Evolutionary conservation across 371 early-diverging fungal species (phyloP).

Genomic region (Mortierella sp.): DNA sequence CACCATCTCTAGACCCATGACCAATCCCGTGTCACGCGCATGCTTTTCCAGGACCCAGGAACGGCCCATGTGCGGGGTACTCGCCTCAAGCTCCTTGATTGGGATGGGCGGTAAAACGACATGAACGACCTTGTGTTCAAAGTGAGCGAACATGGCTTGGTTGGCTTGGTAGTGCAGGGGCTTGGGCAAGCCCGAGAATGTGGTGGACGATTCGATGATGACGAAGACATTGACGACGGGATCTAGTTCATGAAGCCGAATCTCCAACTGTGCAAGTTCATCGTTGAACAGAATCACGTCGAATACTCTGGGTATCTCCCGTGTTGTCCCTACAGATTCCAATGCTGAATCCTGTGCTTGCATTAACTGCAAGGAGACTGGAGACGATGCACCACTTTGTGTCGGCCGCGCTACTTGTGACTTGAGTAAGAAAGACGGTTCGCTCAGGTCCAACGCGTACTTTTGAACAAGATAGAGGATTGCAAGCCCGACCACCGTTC

Average conservation of each 20-base stretch:
- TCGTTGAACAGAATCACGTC: slow-evolving; percentile 23
- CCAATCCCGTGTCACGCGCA: slow-evolving; percentile 9
- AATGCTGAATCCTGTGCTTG: too few species aligned
- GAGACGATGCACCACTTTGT: too few species aligned
- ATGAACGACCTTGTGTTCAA: slow-evolving; percentile 11
- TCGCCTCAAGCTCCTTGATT: neutral
- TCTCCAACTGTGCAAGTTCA: slow-evolving; percentile 16
- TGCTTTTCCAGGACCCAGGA: slow-evolving; percentile 3
- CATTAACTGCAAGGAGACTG: too few species aligned
- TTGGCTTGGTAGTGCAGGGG: slow-evolving; percentile 6
- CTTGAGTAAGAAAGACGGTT: too few species aligned
- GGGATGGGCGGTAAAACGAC: slow-evolving; percentile 4
- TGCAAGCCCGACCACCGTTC: too few species aligned
- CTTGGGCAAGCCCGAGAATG: slow-evolving; percentile 16
- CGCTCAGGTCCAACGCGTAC: too few species aligned
- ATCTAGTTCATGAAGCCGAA: slow-evolving; percentile 23
- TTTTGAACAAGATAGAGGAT: too few species aligned
- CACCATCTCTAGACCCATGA: slow-evolving; percentile 1
- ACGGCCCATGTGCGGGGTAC: neutral
- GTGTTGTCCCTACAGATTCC: too few species aligned
- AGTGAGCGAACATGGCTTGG: slow-evolving; percentile 10
- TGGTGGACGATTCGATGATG: slow-evolving; percentile 12
- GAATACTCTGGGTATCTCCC: neutral
- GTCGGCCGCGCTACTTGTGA: too few species aligned
- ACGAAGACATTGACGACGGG: slow-evolving; percentile 23